These are phyloP conservation scores for Diplodia seriata DNA, from an alignment of 2,329 filamentous ascomycete species.

Conservation along the genomic window DNA sequence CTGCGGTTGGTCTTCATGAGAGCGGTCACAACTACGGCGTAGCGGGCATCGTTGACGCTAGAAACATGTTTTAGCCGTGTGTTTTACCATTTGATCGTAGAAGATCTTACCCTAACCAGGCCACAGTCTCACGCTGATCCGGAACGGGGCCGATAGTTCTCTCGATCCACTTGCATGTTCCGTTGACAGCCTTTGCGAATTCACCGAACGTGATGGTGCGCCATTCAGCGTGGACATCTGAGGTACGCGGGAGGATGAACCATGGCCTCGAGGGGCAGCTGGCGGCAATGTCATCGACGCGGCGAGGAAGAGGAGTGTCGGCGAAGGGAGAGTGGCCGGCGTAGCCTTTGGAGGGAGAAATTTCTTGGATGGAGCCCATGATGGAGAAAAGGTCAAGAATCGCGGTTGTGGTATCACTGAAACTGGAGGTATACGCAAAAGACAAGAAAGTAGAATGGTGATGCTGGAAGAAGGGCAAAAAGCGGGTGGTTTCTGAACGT, in stretches of 20 bases:
- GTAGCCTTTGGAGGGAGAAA: conserved; percentile 4
- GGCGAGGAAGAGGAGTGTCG: conserved; percentile 23
- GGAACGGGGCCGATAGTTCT: conserved; percentile 22
- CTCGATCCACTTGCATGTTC: conserved; percentile 28
- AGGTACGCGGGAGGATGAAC: conserved; percentile 17
- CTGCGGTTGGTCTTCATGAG: conserved; percentile 28
- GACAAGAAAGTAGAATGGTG: background rate
- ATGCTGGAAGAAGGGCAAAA: background rate
- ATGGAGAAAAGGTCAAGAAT: background rate
- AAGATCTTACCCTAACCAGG: conserved; percentile 26
- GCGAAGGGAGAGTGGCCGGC: conserved; percentile 25
- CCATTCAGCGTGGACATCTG: conserved; percentile 26
- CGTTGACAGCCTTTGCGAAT: conserved; percentile 23
- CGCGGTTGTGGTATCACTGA: conserved; percentile 11
- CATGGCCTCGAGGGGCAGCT: conserved; percentile 22
- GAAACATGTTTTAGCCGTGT: background rate
- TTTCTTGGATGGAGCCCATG: conserved; percentile 28
- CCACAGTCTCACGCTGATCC: conserved; percentile 27
- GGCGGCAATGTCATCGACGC: conserved; percentile 31
- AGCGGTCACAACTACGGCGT: conserved; percentile 1
- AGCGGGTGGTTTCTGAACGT: background rate
- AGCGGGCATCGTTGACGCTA: conserved; percentile 29
- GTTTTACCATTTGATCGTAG: background rate
- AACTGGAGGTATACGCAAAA: background rate
- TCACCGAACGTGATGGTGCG: conserved; percentile 26